phyloP scores from a whole-genome alignment of 495 filamentous ascomycete species.

The Penicillium paxilli region DNA sequence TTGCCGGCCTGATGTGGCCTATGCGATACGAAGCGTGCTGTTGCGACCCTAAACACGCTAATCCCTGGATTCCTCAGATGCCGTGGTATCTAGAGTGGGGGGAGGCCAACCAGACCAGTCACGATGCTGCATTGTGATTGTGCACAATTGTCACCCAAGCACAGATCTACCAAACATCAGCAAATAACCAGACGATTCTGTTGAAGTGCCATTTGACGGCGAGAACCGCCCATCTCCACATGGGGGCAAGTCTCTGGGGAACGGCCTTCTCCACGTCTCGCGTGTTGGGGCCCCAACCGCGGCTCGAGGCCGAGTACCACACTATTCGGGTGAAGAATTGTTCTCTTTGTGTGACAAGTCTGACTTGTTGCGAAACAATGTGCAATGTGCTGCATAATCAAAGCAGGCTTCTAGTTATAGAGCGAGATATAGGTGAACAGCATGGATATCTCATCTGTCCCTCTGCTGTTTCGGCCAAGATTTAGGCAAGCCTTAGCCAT shows the following conservation, averaged over 20 bases:
- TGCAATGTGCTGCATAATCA: neutral
- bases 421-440: neutral
- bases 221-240: slow-evolving; percentile 8
- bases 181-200: neutral
- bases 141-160: neutral
- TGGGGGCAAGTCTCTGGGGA: slow-evolving; percentile 11
- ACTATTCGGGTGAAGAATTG: neutral
- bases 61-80: slow-evolving; percentile 14
- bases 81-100: slow-evolving; percentile 11
- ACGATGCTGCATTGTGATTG: neutral
- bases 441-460: too few species aligned
- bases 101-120: neutral
- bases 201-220: neutral
- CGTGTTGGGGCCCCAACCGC: slow-evolving; percentile 6
- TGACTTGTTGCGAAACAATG: neutral
- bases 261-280: slow-evolving; percentile 5
- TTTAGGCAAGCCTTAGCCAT: too few species aligned
- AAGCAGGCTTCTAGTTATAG: neutral
- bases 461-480: too few species aligned
- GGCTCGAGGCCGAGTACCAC: slow-evolving; percentile 8
- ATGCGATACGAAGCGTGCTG: neutral
- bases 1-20: neutral
- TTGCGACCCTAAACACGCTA: neutral
- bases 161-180: neutral
- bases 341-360: neutral